Base-by-base conservation (phyloP, 2,329 filamentous ascomycete genomes). In the Colletotrichum melonis region DNA sequence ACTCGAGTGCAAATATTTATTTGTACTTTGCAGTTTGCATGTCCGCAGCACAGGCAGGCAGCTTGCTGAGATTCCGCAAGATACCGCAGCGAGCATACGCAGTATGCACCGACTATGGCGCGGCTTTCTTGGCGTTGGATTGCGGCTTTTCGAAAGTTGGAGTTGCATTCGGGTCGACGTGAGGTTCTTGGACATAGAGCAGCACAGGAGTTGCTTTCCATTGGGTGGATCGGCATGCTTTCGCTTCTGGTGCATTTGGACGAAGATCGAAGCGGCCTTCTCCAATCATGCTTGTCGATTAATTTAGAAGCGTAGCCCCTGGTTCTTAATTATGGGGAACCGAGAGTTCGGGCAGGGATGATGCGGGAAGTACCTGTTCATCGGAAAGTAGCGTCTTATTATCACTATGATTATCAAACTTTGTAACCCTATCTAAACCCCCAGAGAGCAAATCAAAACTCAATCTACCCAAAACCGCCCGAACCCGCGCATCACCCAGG, bases 271-370 rank as follows among this genome's bases (percentile, higher is more conserved):
- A 32, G 60, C 59, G 59, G 42, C 16, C 42, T 49, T 19, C 59
- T 8, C 19, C 38, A 28, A 60, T n/a, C n/a, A 49, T 63, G 69
- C 64, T 35, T 67, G 49, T 52, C 38, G 59, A 63, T 42, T 69
- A 64, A 59, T 69, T 60, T 69, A 69, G 66, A 72, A 69, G 38
- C 69, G 69, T 64, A 55, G 60, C 42, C 69, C 42, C 65, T 59
- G 38, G 58, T 32, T 26, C 35, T 54, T 14, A 22, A 32, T 30
- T 68, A 57, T 68, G 64, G 28, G 30, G 56, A 57, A n/a, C 7
- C 24, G 8, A n/a, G 28, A 12, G 6, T 22, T 14, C 11, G 35
- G 30, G 1, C 2, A 35, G 19, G 49, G 46, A 32, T 42, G 14
- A 38, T 42, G 22, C 5, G 30, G n/a, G 12, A 6, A 49, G 24